These are phyloP conservation scores for Begonia peltatifolia DNA, from an alignment of 306 rosid species.

Conservation along the genomic window DNA sequence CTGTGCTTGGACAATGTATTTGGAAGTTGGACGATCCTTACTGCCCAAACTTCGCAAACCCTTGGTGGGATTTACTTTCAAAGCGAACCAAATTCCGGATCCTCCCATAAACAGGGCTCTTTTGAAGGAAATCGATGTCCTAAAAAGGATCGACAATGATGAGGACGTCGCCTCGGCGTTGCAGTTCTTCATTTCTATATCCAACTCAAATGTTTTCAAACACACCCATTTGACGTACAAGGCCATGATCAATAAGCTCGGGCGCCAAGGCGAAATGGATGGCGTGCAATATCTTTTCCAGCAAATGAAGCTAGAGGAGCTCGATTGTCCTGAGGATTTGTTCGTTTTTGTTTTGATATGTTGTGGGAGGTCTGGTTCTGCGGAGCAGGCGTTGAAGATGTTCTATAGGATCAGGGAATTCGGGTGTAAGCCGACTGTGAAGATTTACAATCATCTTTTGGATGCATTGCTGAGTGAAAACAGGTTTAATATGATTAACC, in stretches of 20 bases:
- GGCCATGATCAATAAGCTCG: conserved; percentile 62
- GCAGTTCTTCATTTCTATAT: conserved; percentile 42
- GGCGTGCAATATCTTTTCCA: conserved; percentile 61
- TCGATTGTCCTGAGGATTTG: conserved; percentile 51
- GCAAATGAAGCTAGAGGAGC: conserved; percentile 61
- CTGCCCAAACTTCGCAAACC: conserved; percentile 47
- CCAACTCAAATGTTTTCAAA: conserved; percentile 47
- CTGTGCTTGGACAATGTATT: conserved; percentile 27
- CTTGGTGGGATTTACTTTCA: conserved; percentile 41
- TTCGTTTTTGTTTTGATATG: conserved; percentile 36
- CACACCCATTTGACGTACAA: conserved; percentile 59
- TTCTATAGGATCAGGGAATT: conserved; percentile 75
- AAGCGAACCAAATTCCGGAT: conserved; percentile 32
- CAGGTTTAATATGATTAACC: conserved; percentile 49
- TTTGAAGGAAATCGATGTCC: conserved; percentile 33
- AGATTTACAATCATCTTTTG: conserved; percentile 61
- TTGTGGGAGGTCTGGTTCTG: conserved; percentile 30
- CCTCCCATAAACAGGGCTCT: conserved; percentile 9
- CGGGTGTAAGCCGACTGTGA: conserved; percentile 56
- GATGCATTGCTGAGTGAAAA: conserved; percentile 65
- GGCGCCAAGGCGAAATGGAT: conserved; percentile 31
- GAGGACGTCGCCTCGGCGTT: conserved; percentile 26
- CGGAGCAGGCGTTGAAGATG: conserved; percentile 58
- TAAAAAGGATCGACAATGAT: conserved; percentile 25
- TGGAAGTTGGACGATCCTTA: conserved; percentile 56